Base-by-base conservation (phyloP, 768 basidiomycete species). In the Boletus speciosus region DNA sequence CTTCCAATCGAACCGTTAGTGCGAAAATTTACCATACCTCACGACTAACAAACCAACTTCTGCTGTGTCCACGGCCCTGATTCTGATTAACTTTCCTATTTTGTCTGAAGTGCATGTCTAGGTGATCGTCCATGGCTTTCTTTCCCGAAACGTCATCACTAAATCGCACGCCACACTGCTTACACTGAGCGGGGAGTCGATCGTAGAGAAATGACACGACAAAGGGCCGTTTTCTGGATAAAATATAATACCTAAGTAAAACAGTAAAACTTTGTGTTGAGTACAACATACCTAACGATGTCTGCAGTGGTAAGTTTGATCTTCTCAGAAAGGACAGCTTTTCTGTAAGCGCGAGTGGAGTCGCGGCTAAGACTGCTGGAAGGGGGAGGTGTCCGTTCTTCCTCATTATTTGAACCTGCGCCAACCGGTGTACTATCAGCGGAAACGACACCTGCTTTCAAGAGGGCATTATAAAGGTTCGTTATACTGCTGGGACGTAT, bases 21-120 rank as follows among this genome's bases (percentile, higher is more conserved):
- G 9, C 11, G n/a, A 45, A 19, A 44, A 47, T 29, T 4, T 46
- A 6, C 73, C 87, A 52, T 71, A 95, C 93, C 74, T 95, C 90
- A 55, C 84, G 75, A 57, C 81, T 76, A 49, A 90, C 78, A 54
- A 94, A 91, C 95, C 95, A 98, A 62, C 88, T 88, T 25, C 96
- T 81, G 62, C 88, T 90, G 61, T 93, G 86, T 36, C 93, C 93
- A 55, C 96, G 81, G 0, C 90, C 93, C 16, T 82, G 72, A 39
- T 84, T 85, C 68, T 88, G 86, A 63, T 78, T 84, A 27, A 86
- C 84, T 69, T 89, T 90, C 55, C 88, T 82, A 65, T 98, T 98
- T 68, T 96, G 88, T 67, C 86, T 80, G 74, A 97, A 98, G 71
- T 99, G 96, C 88, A 91, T 89, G 69, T 99, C 96, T 63, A 98